Conservation (phyloP, 2,329 filamentous ascomycete genomes). For the Microcyclospora tardicrescens region DNA sequence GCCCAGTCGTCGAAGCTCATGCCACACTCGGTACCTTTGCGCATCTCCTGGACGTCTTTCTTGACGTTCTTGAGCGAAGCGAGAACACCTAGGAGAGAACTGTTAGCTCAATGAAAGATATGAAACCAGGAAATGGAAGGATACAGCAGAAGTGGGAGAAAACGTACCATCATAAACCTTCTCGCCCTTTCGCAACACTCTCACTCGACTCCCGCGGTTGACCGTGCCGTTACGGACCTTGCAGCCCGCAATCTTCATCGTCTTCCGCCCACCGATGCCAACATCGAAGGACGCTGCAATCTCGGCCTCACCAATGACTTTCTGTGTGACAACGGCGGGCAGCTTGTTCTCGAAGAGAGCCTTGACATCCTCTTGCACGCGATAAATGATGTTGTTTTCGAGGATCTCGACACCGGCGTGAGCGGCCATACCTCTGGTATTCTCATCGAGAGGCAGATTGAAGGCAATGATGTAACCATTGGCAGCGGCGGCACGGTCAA, state of each 20-base stretch:
- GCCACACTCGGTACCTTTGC: slow-evolving; percentile 87
- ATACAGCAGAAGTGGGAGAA: neutral
- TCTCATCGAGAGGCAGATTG: slow-evolving; percentile 56
- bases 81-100: slow-evolving; percentile 49
- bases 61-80: slow-evolving; percentile 80
- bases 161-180: slow-evolving; percentile 69
- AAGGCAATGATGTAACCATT: slow-evolving; percentile 72
- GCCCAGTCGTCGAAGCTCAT: slow-evolving; percentile 72
- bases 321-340: slow-evolving; percentile 50
- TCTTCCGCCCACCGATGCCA: slow-evolving; percentile 57
- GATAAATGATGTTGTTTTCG: slow-evolving; percentile 78
- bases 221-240: slow-evolving; percentile 73
- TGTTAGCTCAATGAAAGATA: slow-evolving; percentile 2
- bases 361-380: slow-evolving; percentile 60
- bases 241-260: slow-evolving; percentile 70
- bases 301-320: slow-evolving; percentile 78
- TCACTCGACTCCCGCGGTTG: slow-evolving; percentile 48
- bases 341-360: slow-evolving; percentile 56
- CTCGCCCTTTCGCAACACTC: slow-evolving; percentile 56
- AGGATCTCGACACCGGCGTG: slow-evolving; percentile 61
- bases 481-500: slow-evolving; percentile 73
- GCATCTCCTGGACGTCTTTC: slow-evolving; percentile 80
- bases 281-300: slow-evolving; percentile 74
- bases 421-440: slow-evolving; percentile 56
- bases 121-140: slow-evolving; percentile 4